These are phyloP conservation scores for Discostella stelligeroides DNA, from an alignment of 108 stramenopile genomes.

Conservation along the genomic window DNA sequence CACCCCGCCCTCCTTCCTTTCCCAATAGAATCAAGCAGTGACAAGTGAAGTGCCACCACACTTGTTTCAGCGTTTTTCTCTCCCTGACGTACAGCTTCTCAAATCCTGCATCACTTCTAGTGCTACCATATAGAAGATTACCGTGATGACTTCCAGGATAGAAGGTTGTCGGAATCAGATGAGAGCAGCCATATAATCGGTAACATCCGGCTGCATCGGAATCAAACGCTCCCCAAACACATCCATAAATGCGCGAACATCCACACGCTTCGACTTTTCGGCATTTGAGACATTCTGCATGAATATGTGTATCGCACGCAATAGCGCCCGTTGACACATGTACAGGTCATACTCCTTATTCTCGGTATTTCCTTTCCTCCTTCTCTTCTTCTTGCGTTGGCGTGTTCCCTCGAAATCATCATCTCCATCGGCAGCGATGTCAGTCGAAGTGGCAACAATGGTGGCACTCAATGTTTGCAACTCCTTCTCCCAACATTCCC, in stretches of 20 bases:
- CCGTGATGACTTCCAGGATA: too few species aligned
- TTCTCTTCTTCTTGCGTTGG: background rate
- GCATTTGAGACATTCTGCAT: constrained; percentile 34
- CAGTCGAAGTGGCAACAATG: background rate
- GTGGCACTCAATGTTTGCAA: constrained; percentile 8
- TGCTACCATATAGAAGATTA: too few species aligned
- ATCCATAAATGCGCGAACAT: constrained; percentile 57
- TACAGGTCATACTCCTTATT: constrained; percentile 56
- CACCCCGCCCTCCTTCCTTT: too few species aligned
- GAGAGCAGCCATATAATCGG: constrained; percentile 57
- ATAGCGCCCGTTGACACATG: constrained; percentile 73
- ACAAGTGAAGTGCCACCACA: too few species aligned
- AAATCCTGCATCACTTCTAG: too few species aligned
- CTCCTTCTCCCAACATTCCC: constrained; percentile 67
- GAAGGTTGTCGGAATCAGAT: too few species aligned
- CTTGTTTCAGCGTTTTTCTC: too few species aligned
- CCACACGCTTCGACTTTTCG: constrained; percentile 55
- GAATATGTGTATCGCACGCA: constrained; percentile 65
- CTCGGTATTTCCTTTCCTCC: constrained; percentile 22
- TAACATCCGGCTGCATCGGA: constrained; percentile 54
- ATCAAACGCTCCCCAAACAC: constrained; percentile 74
- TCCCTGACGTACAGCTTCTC: too few species aligned
- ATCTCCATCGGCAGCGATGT: background rate
- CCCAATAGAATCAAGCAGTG: too few species aligned
- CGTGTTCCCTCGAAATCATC: background rate